These are phyloP conservation scores for Tilletia walkeri DNA, from an alignment of 1,284 basidiomycete species.

Conservation along the genomic window DNA sequence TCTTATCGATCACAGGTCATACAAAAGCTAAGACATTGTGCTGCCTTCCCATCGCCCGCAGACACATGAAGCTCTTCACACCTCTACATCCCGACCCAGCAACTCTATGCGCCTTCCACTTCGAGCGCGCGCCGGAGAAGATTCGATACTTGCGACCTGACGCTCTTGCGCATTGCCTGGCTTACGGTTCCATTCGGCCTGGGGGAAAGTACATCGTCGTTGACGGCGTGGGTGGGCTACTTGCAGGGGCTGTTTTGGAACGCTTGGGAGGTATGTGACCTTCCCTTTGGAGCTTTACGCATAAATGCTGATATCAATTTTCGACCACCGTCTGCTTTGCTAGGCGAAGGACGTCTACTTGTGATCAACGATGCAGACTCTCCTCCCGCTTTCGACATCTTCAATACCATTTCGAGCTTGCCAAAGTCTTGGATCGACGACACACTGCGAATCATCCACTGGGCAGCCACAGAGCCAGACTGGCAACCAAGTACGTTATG, in stretches of 20 bases:
- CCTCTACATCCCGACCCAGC: constrained; percentile 82
- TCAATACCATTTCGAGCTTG: constrained; percentile 72
- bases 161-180: constrained; percentile 82
- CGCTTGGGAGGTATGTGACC: constrained; percentile 63
- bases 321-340: constrained; percentile 42
- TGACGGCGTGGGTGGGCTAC: constrained; percentile 80
- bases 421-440: constrained; percentile 59
- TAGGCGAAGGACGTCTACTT: constrained; percentile 74
- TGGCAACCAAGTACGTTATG: constrained; percentile 65
- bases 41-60: constrained; percentile 51
- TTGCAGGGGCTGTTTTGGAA: constrained; percentile 82
- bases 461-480: constrained; percentile 64
- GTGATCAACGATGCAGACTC: constrained; percentile 87
- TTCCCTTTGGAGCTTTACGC: constrained; percentile 17
- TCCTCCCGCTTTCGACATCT: constrained; percentile 83
- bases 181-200: constrained; percentile 76
- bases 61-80: constrained; percentile 83
- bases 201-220: constrained; percentile 84
- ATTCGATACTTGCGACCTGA: constrained; percentile 84
- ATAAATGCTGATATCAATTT: no score
- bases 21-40: not conserved
- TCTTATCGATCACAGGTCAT: not conserved
- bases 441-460: constrained; percentile 74
- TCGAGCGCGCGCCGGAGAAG: constrained; percentile 63
- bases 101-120: constrained; percentile 88